These are phyloP conservation scores for Sextonia rubra DNA, from an alignment of 164 flowering plant species.

Conservation along the genomic window DNA sequence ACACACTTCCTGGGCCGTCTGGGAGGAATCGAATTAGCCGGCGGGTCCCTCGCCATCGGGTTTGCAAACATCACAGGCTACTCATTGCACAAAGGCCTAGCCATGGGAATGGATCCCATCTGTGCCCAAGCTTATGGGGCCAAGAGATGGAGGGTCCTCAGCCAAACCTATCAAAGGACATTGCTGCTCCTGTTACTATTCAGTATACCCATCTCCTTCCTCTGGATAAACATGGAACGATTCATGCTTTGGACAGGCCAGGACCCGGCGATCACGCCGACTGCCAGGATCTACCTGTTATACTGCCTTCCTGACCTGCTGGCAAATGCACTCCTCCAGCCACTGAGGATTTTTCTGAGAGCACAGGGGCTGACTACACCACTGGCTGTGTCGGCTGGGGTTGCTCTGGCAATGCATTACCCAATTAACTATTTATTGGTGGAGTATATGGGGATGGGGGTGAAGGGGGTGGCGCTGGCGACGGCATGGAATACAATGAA, in stretches of 20 bases:
- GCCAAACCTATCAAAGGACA: slow-evolving; percentile 48
- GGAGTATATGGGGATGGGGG: slow-evolving; percentile 26
- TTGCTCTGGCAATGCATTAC: slow-evolving; percentile 37
- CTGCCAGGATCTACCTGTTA: slow-evolving; percentile 39
- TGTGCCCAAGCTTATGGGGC: slow-evolving; percentile 69
- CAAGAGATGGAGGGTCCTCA: slow-evolving; percentile 42
- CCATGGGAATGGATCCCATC: slow-evolving; percentile 71
- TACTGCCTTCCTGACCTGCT: slow-evolving; percentile 54
- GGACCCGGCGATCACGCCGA: slow-evolving; percentile 38
- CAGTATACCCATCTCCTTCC: slow-evolving; percentile 48
- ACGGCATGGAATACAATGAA: slow-evolving; percentile 27
- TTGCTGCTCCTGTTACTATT: slow-evolving; percentile 29
- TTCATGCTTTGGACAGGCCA: slow-evolving; percentile 44
- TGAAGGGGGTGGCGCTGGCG: slow-evolving; percentile 48
- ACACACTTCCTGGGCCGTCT: slow-evolving; percentile 57
- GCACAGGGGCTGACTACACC: slow-evolving; percentile 55
- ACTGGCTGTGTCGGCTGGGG: slow-evolving; percentile 28
- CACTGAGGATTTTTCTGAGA: slow-evolving; percentile 46
- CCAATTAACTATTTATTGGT: slow-evolving; percentile 49
- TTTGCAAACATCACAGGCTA: slow-evolving; percentile 71
- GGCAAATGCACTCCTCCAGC: slow-evolving; percentile 41
- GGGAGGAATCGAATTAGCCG: slow-evolving; percentile 57
- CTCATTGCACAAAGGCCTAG: slow-evolving; percentile 60
- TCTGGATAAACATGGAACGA: slow-evolving; percentile 49
- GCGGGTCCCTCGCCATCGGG: slow-evolving; percentile 59